These are phyloP conservation scores for Fusarium concolor DNA, from an alignment of 2,329 filamentous ascomycete genomes.

Conservation along the genomic window DNA sequence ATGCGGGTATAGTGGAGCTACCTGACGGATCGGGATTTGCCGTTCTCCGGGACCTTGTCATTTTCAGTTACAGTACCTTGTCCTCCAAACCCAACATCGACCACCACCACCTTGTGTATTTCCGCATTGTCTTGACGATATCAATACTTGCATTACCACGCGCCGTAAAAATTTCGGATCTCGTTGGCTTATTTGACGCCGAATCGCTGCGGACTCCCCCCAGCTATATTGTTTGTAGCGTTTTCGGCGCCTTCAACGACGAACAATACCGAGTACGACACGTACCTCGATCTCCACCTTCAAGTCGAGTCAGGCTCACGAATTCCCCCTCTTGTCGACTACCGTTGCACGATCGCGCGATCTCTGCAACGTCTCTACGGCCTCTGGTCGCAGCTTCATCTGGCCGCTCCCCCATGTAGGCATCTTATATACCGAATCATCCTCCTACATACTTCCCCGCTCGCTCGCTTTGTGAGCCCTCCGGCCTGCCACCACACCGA, in stretches of 20 bases:
- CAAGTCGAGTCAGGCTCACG: conserved; percentile 40
- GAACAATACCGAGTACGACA: conserved; percentile 42
- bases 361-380: conserved; percentile 30
- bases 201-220: conserved; percentile 40
- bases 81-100: conserved; percentile 47
- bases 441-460: conserved; percentile 45
- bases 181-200: conserved; percentile 36
- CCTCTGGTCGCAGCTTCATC: conserved; percentile 26
- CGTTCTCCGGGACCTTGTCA: conserved; percentile 46
- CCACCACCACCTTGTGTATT: conserved; percentile 44
- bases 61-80: conserved; percentile 51
- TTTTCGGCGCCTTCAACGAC: conserved; percentile 40
- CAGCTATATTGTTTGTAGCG: conserved; percentile 43
- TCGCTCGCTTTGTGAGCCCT: conserved; percentile 48
- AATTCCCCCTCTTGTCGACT: conserved; percentile 33
- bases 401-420: conserved; percentile 52
- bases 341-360: conserved; percentile 39
- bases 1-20: conserved; percentile 31
- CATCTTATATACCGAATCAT: conserved; percentile 42
- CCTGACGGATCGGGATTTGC: conserved; percentile 47
- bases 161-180: conserved; percentile 23
- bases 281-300: conserved; percentile 42
- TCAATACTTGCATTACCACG: conserved; percentile 46
- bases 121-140: conserved; percentile 43
- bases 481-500: conserved; percentile 51